Conservation (phyloP, 768 basidiomycete genomes). For the Rhodotorula diobovata region DNA sequence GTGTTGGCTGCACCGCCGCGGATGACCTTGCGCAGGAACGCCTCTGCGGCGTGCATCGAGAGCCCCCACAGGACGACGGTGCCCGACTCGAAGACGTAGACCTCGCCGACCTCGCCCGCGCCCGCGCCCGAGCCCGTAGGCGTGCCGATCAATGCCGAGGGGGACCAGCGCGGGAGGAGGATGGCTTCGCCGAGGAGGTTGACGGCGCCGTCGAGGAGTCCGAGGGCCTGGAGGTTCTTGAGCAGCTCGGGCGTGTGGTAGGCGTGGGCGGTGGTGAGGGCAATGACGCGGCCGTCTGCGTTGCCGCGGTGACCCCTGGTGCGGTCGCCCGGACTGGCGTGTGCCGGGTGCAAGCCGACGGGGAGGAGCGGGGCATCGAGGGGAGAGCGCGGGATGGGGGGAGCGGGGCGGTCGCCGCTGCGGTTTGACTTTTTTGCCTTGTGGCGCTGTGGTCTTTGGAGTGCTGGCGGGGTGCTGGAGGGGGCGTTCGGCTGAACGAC, state of each 20-base stretch:
- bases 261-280: constrained; percentile 38
- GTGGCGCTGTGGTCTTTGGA: constrained; percentile 31
- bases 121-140: not conserved
- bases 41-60: constrained; percentile 22
- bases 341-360: not conserved
- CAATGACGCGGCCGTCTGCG: constrained; percentile 34
- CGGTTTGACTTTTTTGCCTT: constrained; percentile 17
- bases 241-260: constrained; percentile 39
- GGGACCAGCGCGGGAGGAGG: constrained; percentile 33
- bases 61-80: constrained; percentile 37
- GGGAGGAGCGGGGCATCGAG: constrained; percentile 6
- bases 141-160: too few species aligned
- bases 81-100: constrained; percentile 38
- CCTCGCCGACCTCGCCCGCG: constrained; percentile 27
- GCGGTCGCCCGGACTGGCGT: not conserved
- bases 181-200: constrained; percentile 34
- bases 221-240: constrained; percentile 20
- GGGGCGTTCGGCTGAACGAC: not conserved
- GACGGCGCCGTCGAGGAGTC: constrained; percentile 31
- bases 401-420: not conserved
- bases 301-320: not conserved
- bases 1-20: not conserved
- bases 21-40: constrained; percentile 34
- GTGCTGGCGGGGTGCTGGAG: not conserved
- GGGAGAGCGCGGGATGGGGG: not conserved